phyloP scores from a whole-genome alignment of 2,329 filamentous ascomycete genomes.

The Colletotrichum tofieldiae region DNA sequence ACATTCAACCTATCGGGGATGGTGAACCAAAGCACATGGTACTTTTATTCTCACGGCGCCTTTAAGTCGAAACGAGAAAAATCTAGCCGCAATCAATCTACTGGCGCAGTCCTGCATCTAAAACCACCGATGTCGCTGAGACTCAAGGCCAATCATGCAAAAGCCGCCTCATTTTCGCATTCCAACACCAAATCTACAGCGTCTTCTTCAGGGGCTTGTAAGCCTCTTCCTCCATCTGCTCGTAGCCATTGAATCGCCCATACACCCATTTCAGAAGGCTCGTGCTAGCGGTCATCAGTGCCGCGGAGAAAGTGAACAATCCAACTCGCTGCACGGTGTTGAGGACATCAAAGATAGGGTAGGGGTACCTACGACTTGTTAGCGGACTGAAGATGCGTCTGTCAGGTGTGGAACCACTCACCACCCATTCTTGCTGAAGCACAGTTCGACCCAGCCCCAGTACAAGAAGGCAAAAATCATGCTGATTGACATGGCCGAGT shows the following conservation, averaged over 20 bases:
- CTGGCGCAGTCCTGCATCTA: neutral
- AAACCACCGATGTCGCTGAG: slow-evolving; percentile 25
- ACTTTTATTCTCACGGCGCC: slow-evolving; percentile 4
- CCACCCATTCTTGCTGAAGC: slow-evolving; percentile 78
- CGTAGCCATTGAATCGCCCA: slow-evolving; percentile 74
- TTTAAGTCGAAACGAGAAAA: neutral
- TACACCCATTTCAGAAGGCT: slow-evolving; percentile 79
- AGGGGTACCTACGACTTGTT: slow-evolving; percentile 77
- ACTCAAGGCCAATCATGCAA: neutral
- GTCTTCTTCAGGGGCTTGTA: slow-evolving; percentile 50
- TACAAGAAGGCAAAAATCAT: slow-evolving; percentile 75
- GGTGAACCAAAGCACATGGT: slow-evolving; percentile 16
- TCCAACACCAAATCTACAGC: slow-evolving; percentile 30
- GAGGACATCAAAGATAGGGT: slow-evolving; percentile 84
- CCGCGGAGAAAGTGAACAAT: slow-evolving; percentile 79
- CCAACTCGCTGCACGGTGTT: slow-evolving; percentile 75
- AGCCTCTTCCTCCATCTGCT: slow-evolving; percentile 56
- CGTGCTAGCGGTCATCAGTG: slow-evolving; percentile 81
- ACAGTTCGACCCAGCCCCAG: slow-evolving; percentile 85
- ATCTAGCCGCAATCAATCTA: slow-evolving; percentile 19
- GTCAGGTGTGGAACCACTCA: slow-evolving; percentile 48
- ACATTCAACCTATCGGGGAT: slow-evolving; percentile 21
- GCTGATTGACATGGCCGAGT: slow-evolving; percentile 73
- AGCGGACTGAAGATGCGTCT: slow-evolving; percentile 46
- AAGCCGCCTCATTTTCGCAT: neutral